Evolutionary conservation across 345 rosid species (phyloP), one percentile per base, ranked within the genome.

Genomic region (Syzygium grande): DNA sequence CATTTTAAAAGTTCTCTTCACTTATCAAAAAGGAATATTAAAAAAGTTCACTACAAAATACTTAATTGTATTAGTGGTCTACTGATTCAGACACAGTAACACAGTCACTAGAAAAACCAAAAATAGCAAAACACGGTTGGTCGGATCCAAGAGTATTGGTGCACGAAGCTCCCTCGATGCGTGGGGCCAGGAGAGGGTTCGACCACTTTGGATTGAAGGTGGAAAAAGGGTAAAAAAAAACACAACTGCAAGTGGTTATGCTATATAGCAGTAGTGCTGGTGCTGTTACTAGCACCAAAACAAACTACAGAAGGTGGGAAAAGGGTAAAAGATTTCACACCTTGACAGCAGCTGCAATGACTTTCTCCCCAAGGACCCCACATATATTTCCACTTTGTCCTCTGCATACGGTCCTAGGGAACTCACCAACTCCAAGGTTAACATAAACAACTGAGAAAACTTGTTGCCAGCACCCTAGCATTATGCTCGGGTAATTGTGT

Each of bases 401-500:
- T 85, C 93, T 93, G 93, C 94, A 91, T 51, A 92, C 88, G 87
- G 77, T 92, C 85, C 89, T 56, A 86, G 95, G 88, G 92, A 86
- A 91, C 88, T 97, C 96, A 65, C 93, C 92, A 43, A 88, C 88
- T 87, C 88, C 90, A 85, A 97, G 89, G 87, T 93, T 68, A 86
- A 91, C 93, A 89, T 91, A 90, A 79, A 96, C 93, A 87, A 92
- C 91, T 87, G 87, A 59, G 79, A 96, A 94, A 86, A 95, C 87
- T 86, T 87, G 91, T 87, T 92, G 94, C 99, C 98, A 97, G 55
- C 94, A 94, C 56, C 89, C 92, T 89, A 89, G 63, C 89, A 92
- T 93, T 87, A 94, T 84, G 89, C 91, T 92, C 30, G 99, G 98
- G 86, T 96, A 95, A 92, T 91, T 95, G 92, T 96, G 99, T 87